Evolutionary conservation across 2,329 filamentous ascomycete species (phyloP).

Genomic region (Trichoderma polysporum): DNA sequence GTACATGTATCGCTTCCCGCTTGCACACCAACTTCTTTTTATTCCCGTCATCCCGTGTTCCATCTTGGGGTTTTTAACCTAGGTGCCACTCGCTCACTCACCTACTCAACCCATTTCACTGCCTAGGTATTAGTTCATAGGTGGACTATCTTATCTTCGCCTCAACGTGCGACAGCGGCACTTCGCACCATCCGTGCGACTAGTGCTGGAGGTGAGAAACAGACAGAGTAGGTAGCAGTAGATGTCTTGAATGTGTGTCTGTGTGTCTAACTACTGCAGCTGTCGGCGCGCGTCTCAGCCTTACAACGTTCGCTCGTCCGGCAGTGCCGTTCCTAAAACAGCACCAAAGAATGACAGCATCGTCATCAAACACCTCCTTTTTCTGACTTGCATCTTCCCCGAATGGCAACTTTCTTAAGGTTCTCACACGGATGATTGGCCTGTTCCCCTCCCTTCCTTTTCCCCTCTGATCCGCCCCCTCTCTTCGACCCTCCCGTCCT

Average conservation of each 20-base stretch:
- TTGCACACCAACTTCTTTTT: background rate
- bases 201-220: background rate
- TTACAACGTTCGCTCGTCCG: constrained; percentile 13
- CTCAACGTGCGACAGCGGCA: background rate
- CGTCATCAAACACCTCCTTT: constrained; percentile 16
- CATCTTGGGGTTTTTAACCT: background rate
- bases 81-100: constrained; percentile 5
- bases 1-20: background rate
- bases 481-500: background rate
- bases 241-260: background rate
- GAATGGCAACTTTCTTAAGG: constrained; percentile 18
- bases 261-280: constrained; percentile 17
- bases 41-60: background rate
- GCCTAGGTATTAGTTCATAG: background rate
- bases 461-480: background rate
- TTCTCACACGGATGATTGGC: constrained; percentile 17
- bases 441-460: background rate
- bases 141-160: background rate
- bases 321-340: constrained; percentile 17
- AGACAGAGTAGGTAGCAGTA: background rate
- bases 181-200: constrained; percentile 8
- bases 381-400: constrained; percentile 17
- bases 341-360: constrained; percentile 17
- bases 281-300: constrained; percentile 22
- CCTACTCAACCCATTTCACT: background rate